Evolutionary conservation across 2,329 filamentous ascomycete genomes (phyloP).

Genomic region (Apiospora hydei): DNA sequence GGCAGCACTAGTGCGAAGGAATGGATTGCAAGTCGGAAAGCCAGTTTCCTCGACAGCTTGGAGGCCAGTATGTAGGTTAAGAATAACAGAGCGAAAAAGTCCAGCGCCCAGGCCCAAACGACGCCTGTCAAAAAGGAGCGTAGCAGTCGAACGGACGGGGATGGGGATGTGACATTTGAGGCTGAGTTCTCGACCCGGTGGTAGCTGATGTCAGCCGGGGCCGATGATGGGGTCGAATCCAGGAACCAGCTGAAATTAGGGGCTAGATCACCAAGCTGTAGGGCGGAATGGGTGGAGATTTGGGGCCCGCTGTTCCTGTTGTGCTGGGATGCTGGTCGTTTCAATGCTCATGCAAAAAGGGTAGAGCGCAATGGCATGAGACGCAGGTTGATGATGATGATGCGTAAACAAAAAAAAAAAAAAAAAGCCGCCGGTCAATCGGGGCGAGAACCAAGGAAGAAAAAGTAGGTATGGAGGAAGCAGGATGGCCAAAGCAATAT

Average conservation of each 20-base stretch:
- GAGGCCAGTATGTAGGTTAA: neutral
- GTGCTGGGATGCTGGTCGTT: conserved; percentile 1
- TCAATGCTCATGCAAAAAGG: neutral
- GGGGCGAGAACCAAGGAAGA: neutral
- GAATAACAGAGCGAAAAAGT: neutral
- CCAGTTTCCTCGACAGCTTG: conserved; percentile 19
- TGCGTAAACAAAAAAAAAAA: neutral
- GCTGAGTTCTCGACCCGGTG: conserved; percentile 9
- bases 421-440: neutral
- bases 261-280: neutral
- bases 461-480: neutral
- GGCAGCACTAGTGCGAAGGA: neutral
- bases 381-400: neutral
- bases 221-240: neutral
- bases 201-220: conserved; percentile 15
- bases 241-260: conserved; percentile 18
- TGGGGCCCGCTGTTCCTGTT: neutral
- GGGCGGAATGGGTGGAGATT: conserved; percentile 17
- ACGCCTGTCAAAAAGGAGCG: conserved; percentile 6
- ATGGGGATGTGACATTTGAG: conserved; percentile 9
- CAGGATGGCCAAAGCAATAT: neutral
- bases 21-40: conserved; percentile 21
- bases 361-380: neutral
- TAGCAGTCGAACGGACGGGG: neutral
- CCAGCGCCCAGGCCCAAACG: neutral